Conservation (phyloP, 2,329 filamentous ascomycete genomes). For the Tolypocladium guangdongense region DNA sequence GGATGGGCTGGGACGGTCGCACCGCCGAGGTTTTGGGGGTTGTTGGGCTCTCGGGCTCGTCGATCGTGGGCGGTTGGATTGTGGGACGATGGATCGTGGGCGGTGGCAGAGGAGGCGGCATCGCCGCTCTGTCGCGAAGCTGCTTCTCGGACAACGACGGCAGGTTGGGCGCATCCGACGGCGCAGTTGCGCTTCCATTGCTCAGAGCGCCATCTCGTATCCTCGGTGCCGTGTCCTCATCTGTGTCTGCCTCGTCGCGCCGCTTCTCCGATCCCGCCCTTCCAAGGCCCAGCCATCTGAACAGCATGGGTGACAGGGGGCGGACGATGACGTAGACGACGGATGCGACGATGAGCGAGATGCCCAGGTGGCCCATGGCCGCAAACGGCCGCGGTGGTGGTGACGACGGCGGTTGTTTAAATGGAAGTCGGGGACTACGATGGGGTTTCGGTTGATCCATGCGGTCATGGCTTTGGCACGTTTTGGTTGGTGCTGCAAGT, state of each 20-base stretch:
- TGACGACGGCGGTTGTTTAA: background rate
- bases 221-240: conserved; percentile 1
- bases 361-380: conserved; percentile 32
- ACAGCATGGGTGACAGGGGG: conserved; percentile 27
- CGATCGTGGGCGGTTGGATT: conserved; percentile 13
- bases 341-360: conserved; percentile 52
- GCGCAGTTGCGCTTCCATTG: background rate
- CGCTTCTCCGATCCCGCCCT: background rate
- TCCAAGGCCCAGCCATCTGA: conserved; percentile 11
- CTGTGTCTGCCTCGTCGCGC: background rate
- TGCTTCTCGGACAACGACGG: conserved; percentile 1
- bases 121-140: conserved; percentile 19
- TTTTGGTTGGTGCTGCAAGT: background rate
- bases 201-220: background rate
- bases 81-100: conserved; percentile 6
- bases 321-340: conserved; percentile 46
- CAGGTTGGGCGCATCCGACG: background rate
- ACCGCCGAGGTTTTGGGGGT: conserved; percentile 37
- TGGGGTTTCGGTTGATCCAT: background rate
- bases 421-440: background rate
- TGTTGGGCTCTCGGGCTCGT: conserved; percentile 28
- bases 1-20: conserved; percentile 21
- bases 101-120: conserved; percentile 24
- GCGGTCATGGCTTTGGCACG: background rate
- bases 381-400: background rate